phyloP scores from a whole-genome alignment of 441 rosid species.

The Corymbia citriodora region DNA sequence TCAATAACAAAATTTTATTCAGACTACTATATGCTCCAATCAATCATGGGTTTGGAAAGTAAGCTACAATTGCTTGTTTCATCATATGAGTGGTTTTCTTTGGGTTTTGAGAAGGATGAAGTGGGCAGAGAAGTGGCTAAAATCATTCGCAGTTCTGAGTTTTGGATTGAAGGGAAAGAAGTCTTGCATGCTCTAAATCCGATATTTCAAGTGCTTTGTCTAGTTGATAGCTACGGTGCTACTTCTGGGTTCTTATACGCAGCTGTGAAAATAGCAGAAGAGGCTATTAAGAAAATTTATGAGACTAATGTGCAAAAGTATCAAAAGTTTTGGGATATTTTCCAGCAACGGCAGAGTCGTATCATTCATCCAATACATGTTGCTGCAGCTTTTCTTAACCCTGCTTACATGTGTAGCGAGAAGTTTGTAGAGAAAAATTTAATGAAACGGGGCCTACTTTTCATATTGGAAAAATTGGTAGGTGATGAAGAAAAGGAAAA shows the following conservation, averaged over 20 bases:
- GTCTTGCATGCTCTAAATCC: too few relatives aligned
- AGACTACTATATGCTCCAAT: not conserved
- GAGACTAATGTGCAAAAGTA: too few relatives aligned
- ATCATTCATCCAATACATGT: not conserved
- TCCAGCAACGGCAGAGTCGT: accelerated
- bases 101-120: too few relatives aligned
- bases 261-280: too few relatives aligned
- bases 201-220: too few relatives aligned
- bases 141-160: too few relatives aligned
- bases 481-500: not conserved
- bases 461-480: not conserved
- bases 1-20: not conserved
- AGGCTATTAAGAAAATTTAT: too few relatives aligned
- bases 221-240: accelerated
- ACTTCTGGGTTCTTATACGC: too few relatives aligned
- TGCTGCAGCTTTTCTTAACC: not conserved
- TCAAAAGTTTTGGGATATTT: accelerated
- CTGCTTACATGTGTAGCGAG: not conserved
- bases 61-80: not conserved
- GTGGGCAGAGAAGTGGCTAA: not conserved
- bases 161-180: too few relatives aligned
- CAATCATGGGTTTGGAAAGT: not conserved
- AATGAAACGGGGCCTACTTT: not conserved
- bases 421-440: not conserved
- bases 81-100: not conserved